A percentile compares a stretch with the other conserved stretches of the same genome.
phyloP scores from a whole-genome alignment of 2,329 filamentous ascomycete genomes.

The Microdochium paspali region DNA sequence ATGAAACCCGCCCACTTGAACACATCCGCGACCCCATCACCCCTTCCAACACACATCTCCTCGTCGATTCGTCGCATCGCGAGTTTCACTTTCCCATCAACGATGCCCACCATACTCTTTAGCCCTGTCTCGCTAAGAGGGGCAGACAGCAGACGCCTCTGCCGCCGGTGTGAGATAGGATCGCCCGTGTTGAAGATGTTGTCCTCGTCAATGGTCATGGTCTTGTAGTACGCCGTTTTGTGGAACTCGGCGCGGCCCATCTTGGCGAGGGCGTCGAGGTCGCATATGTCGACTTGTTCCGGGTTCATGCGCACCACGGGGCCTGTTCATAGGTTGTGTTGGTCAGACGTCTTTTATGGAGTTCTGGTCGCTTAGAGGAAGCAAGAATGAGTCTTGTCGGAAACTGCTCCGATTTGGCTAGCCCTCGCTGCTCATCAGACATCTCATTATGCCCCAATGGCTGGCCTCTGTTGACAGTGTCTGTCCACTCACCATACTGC shows the following conservation, averaged over 20 bases:
- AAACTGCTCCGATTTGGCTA: too few relatives aligned
- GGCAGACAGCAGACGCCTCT: background rate
- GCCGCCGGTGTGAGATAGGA: background rate
- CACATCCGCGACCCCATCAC: conserved; percentile 29
- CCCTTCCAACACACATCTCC: conserved; percentile 20
- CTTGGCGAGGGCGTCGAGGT: background rate
- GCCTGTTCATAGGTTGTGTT: too few relatives aligned
- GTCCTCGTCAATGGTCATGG: background rate
- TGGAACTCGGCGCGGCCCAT: background rate
- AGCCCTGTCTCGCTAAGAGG: conserved; percentile 18
- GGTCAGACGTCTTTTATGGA: too few relatives aligned
- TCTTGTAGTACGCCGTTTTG: background rate
- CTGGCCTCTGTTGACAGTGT: too few relatives aligned
- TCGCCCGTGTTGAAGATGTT: background rate
- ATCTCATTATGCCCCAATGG: too few relatives aligned
- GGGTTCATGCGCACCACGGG: background rate
- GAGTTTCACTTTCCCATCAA: conserved; percentile 25
- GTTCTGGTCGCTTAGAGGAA: too few relatives aligned
- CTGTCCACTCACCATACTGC: background rate
- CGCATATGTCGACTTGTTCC: background rate
- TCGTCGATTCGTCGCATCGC: conserved; percentile 31
- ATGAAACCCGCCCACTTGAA: conserved; percentile 46
- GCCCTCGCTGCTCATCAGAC: too few relatives aligned
- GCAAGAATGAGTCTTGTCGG: too few relatives aligned
- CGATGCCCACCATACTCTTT: conserved; percentile 17